phyloP scores from a whole-genome alignment of 192 early-diverging fungal species.

The Backusella psychrophila region DNA sequence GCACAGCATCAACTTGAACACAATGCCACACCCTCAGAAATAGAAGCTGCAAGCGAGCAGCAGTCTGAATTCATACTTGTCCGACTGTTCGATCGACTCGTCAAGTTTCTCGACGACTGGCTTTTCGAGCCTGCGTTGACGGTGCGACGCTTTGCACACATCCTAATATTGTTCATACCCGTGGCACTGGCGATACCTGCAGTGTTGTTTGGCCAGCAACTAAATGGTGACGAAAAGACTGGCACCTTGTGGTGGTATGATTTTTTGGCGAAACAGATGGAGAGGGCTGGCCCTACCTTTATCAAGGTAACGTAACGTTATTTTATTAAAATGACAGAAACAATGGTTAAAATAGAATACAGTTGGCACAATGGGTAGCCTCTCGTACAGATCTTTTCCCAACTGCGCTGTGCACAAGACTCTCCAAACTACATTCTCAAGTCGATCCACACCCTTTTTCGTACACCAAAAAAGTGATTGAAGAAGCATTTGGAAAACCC shows the following conservation, averaged over 20 bases:
- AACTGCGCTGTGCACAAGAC: slow-evolving; percentile 64
- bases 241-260: slow-evolving; percentile 86
- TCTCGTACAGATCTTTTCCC: slow-evolving; percentile 89
- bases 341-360: background rate
- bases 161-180: slow-evolving; percentile 71
- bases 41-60: background rate
- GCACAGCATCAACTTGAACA: background rate
- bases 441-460: slow-evolving; percentile 75
- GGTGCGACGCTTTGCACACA: slow-evolving; percentile 55
- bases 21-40: slow-evolving; percentile 14
- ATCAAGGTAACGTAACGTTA: slow-evolving; percentile 73
- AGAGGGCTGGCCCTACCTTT: slow-evolving; percentile 90
- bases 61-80: background rate
- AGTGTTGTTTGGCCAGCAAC: slow-evolving; percentile 51
- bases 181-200: slow-evolving; percentile 57
- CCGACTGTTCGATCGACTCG: background rate
- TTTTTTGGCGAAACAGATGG: slow-evolving; percentile 75
- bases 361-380: slow-evolving; percentile 92
- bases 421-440: slow-evolving; percentile 80
- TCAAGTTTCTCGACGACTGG: slow-evolving; percentile 43
- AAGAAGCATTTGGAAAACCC: slow-evolving; percentile 59
- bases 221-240: slow-evolving; percentile 47
- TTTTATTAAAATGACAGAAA: background rate
- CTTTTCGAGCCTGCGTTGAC: slow-evolving; percentile 53
- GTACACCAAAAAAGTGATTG: slow-evolving; percentile 63